phyloP scores from a whole-genome alignment of 2,329 filamentous ascomycete genomes.

The Colletotrichum liriopes region DNA sequence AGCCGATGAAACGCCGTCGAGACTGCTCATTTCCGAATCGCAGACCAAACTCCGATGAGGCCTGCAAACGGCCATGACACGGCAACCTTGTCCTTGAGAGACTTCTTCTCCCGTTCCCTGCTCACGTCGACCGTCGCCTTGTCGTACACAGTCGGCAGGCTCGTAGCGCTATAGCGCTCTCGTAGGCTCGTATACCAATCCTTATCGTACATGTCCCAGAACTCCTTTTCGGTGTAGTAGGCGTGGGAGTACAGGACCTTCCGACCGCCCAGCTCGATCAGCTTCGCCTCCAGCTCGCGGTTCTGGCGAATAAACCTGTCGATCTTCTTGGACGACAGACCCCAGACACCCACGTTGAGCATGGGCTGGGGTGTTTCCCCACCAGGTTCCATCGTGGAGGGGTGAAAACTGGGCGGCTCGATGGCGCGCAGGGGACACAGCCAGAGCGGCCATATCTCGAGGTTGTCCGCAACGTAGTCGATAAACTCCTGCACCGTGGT shows the following conservation, averaged over 20 bases:
- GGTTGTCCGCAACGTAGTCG: constrained; percentile 61
- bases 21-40: constrained; percentile 28
- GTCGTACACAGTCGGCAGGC: constrained; percentile 76
- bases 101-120: constrained; percentile 22
- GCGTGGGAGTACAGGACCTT: constrained; percentile 81
- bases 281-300: constrained; percentile 71
- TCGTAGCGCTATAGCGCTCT: constrained; percentile 69
- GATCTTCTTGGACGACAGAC: constrained; percentile 59
- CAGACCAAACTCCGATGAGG: constrained; percentile 41
- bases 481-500: constrained; percentile 60
- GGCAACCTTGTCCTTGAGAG: constrained; percentile 26
- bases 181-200: constrained; percentile 72
- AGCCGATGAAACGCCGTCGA: background rate
- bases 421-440: constrained; percentile 67
- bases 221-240: constrained; percentile 78
- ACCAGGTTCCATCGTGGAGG: constrained; percentile 29
- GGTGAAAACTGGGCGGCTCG: constrained; percentile 51
- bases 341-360: constrained; percentile 78
- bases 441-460: constrained; percentile 70
- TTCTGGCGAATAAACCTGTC: constrained; percentile 69
- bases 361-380: constrained; percentile 26
- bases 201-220: constrained; percentile 76
- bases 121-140: constrained; percentile 69
- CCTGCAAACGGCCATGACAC: constrained; percentile 41
- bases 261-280: constrained; percentile 73